A percentile compares a stretch with the other conserved stretches of the same genome.
These are phyloP conservation scores for Pichia sp. DNA, from an alignment of 1,139 yeast species.

Conservation along the genomic window DNA sequence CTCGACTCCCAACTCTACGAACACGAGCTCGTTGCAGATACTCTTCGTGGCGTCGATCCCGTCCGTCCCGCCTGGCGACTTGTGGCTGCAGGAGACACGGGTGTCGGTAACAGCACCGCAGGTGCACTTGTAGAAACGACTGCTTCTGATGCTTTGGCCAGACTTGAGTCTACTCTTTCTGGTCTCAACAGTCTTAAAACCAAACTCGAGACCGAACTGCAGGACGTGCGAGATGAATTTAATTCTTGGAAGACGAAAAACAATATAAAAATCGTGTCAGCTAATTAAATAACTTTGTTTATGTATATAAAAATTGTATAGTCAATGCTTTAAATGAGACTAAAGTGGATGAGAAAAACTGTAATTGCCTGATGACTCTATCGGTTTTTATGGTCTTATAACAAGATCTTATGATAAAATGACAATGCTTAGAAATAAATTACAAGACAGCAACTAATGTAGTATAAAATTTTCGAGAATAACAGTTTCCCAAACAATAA, in stretches of 20 bases:
- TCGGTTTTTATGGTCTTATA: too few species aligned
- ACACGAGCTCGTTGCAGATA: conserved; percentile 47
- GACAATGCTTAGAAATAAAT: too few species aligned
- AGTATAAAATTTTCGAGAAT: too few species aligned
- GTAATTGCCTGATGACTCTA: too few species aligned
- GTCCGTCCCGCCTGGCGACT: conserved; percentile 82
- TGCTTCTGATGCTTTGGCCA: conserved; percentile 68
- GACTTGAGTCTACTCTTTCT: conserved; percentile 56
- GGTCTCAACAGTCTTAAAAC: conserved; percentile 40
- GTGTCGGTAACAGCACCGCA: background rate
- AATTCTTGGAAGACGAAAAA: conserved; percentile 64
- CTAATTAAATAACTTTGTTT: too few species aligned
- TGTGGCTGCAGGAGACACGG: conserved; percentile 60
- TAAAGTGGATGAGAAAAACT: too few species aligned
- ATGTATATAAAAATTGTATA: too few species aligned
- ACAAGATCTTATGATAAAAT: too few species aligned
- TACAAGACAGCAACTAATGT: too few species aligned
- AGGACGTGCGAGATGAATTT: conserved; percentile 46
- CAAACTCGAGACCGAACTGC: conserved; percentile 42
- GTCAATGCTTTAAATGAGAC: too few species aligned
- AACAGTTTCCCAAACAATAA: too few species aligned
- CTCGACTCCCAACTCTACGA: conserved; percentile 46
- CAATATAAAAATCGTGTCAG: conserved; percentile 55
- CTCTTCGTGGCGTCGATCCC: conserved; percentile 45
- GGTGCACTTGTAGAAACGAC: conserved; percentile 72